Conservation (phyloP, 2,329 filamentous ascomycete genomes). For the Metarhizium anisopliae region DNA sequence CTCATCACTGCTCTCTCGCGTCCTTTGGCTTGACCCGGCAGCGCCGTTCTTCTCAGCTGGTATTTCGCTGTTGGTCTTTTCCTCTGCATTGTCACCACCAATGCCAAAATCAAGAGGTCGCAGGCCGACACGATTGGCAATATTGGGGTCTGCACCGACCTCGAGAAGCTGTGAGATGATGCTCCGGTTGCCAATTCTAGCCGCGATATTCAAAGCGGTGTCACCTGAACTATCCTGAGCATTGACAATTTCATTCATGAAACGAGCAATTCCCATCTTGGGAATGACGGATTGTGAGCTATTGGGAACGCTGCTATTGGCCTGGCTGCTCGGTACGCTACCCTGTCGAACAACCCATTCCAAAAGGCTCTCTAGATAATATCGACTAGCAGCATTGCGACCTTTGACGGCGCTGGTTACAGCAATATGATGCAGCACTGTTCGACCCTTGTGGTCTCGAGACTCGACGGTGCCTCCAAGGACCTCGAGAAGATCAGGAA, state of each 20-base stretch:
- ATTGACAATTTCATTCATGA: constrained; percentile 97
- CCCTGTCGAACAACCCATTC: constrained; percentile 91
- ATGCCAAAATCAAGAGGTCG: constrained; percentile 93
- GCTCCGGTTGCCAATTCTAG: constrained; percentile 83
- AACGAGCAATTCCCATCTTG: constrained; percentile 79
- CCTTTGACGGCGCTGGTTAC: constrained; percentile 94
- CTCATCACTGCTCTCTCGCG: constrained; percentile 66
- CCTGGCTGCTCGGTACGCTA: constrained; percentile 49
- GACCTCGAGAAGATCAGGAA: constrained; percentile 82
- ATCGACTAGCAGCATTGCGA: constrained; percentile 81
- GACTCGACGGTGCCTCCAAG: constrained; percentile 86
- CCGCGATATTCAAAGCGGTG: constrained; percentile 88
- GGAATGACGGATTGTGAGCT: constrained; percentile 37
- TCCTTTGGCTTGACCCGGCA: constrained; percentile 43
- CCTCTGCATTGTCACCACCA: constrained; percentile 52
- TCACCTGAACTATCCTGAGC: constrained; percentile 90
- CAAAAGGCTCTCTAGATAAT: constrained; percentile 88
- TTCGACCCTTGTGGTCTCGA: constrained; percentile 79
- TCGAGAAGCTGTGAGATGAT: constrained; percentile 96
- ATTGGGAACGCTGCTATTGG: constrained; percentile 24
- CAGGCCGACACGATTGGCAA: constrained; percentile 82
- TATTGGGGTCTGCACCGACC: constrained; percentile 86
- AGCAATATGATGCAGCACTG: constrained; percentile 91
- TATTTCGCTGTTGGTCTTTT: constrained; percentile 33
- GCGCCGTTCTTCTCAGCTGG: constrained; percentile 34